These are phyloP conservation scores for Pythium brachiatum DNA, from an alignment of 352 stramenopile species.

Conservation along the genomic window DNA sequence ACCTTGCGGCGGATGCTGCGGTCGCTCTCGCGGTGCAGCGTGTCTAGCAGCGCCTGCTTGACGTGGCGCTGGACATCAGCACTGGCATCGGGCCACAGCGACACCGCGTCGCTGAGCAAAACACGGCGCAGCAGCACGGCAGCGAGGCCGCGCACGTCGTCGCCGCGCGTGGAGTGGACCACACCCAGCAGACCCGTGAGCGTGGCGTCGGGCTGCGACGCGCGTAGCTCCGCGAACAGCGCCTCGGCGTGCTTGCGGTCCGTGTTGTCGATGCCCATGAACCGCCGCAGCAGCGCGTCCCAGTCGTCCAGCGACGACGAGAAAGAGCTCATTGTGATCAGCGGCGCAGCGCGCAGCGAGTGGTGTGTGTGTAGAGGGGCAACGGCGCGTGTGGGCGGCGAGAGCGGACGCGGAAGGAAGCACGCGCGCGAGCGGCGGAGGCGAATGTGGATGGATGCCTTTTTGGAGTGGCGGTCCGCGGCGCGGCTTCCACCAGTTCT, in stretches of 20 bases:
- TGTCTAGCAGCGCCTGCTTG: slow-evolving; percentile 61
- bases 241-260: slow-evolving; percentile 64
- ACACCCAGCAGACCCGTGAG: slow-evolving; percentile 54
- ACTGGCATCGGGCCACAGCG: slow-evolving; percentile 65
- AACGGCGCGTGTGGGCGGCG: neutral
- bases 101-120: slow-evolving; percentile 73
- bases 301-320: slow-evolving; percentile 37
- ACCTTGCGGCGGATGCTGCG: slow-evolving; percentile 80
- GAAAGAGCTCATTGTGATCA: slow-evolving; percentile 21
- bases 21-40: slow-evolving; percentile 61
- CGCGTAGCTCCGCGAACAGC: slow-evolving; percentile 55
- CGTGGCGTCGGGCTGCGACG: slow-evolving; percentile 54
- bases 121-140: slow-evolving; percentile 76
- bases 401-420: neutral
- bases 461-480: slow-evolving; percentile 3
- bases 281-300: slow-evolving; percentile 66
- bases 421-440: neutral
- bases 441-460: slow-evolving; percentile 20
- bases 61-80: slow-evolving; percentile 40
- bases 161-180: slow-evolving; percentile 50
- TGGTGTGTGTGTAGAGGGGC: slow-evolving; percentile 1
- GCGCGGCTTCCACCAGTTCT: slow-evolving; percentile 27
- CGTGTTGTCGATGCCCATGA: slow-evolving; percentile 71
- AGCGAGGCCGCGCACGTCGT: slow-evolving; percentile 70
- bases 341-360: neutral